Evolutionary conservation across 441 rosid genomes (phyloP).

Genomic region (Raphanus hybrid): DNA sequence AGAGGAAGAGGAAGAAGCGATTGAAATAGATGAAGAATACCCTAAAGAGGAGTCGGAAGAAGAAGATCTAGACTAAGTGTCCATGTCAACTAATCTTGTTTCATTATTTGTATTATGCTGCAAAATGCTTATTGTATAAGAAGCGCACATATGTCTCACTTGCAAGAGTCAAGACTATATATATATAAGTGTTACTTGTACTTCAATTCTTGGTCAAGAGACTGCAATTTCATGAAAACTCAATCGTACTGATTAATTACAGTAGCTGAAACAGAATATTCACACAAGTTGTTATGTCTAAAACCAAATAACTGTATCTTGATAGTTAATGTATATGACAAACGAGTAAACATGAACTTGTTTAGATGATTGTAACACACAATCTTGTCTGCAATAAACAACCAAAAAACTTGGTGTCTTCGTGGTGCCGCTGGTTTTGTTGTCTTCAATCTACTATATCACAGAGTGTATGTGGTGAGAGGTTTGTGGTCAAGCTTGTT

Average conservation of each 20-base stretch:
- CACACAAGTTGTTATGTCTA: conserved; percentile 4
- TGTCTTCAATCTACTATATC: no score
- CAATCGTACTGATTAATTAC: neutral
- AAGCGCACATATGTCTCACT: neutral
- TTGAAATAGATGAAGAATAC: conserved; percentile 29
- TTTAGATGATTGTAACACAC: neutral
- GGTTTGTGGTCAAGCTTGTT: no score
- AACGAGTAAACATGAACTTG: neutral
- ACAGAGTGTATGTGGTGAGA: no score
- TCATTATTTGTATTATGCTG: neutral
- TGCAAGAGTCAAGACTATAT: neutral
- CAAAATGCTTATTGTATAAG: neutral
- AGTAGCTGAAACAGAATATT: conserved; percentile 1
- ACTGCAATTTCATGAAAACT: neutral
- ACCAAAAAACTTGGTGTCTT: neutral
- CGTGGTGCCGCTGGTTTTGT: neutral
- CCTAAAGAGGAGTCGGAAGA: conserved; percentile 15
- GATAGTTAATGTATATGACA: neutral
- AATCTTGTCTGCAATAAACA: conserved; percentile 19
- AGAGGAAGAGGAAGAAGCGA: neutral
- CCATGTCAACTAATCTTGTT: neutral
- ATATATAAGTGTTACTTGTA: neutral
- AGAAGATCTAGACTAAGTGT: neutral
- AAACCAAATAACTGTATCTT: neutral
- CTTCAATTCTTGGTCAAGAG: neutral